These are phyloP conservation scores for Trichoderma lentiforme DNA, from an alignment of 2,329 filamentous ascomycete genomes.

Conservation along the genomic window DNA sequence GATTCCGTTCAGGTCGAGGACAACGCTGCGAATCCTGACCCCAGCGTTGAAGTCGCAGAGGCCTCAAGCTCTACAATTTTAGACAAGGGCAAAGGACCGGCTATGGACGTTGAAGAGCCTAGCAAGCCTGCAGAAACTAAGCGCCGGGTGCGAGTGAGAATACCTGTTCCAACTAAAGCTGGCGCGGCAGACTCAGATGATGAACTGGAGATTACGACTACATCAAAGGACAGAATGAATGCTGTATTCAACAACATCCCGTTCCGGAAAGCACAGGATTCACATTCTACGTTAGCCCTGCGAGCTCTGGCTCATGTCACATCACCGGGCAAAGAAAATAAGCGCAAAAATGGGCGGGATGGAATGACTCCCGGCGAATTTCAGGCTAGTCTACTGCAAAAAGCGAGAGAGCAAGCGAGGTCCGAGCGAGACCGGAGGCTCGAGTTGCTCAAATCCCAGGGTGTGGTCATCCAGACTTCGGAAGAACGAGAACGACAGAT, in stretches of 20 bases:
- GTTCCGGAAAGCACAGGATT: conserved; percentile 58
- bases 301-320: conserved; percentile 70
- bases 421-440: conserved; percentile 74
- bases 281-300: conserved; percentile 62
- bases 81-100: conserved; percentile 55
- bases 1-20: conserved; percentile 7
- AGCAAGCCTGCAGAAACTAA: conserved; percentile 33
- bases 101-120: conserved; percentile 18
- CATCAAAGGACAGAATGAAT: conserved; percentile 51
- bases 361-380: conserved; percentile 69
- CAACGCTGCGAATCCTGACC: conserved; percentile 28
- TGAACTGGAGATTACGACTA: conserved; percentile 60
- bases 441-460: conserved; percentile 72
- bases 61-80: conserved; percentile 32
- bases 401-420: conserved; percentile 76
- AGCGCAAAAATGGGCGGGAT: conserved; percentile 42
- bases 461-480: conserved; percentile 75
- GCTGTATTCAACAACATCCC: conserved; percentile 70
- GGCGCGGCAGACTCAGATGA: conserved; percentile 50
- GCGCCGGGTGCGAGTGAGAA: conserved; percentile 50
- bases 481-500: conserved; percentile 84
- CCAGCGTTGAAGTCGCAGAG: conserved; percentile 37
- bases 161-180: conserved; percentile 42
- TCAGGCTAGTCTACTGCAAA: conserved; percentile 63
- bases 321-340: conserved; percentile 55